Evolutionary conservation across 768 basidiomycete species (phyloP), one percentile per base, ranked within the genome.

Genomic region (Favolaschia claudopus): DNA sequence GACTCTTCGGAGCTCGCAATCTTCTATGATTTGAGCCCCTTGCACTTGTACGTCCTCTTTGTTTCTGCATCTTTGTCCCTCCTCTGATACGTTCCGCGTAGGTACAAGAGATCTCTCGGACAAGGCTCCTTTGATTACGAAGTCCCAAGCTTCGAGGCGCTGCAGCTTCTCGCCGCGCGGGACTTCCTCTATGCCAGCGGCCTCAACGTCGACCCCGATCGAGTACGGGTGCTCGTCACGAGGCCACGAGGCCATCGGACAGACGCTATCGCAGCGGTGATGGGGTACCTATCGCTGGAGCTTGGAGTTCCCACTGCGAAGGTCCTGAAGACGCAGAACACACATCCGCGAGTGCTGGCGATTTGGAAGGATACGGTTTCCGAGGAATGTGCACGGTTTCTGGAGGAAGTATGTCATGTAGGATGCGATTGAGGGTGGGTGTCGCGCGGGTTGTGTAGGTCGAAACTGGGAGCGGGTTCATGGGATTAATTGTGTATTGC

Each of bases 161-260:
- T 46, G 42, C 67, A 68, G 46, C 59, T 68, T 6, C 51, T 65
- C 20, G 62, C 62, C 4, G 55, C 63, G 28, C 62, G 67, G 37
- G 64, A 68, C 34, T 68, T 65, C 25, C 53, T 68, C 22, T 49
- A 13, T 17, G 42, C 7, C 9, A 31, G 57, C 3, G 54, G 54
- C 7, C 38, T 59, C 32, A 31, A 27, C 37, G 19, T 34, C 19
- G 48, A 55, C 29, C 25, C 24, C 27, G 22, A 17, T 12, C 44
- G 22, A 2, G 51, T 47, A 15, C 55, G 62, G 7, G 57, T 65
- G 14, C 47, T 68, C 28, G 62, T 68, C 28, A 68, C 67, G 31
- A 63, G 64, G 24, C 67, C 67, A 28, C 61, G 67, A 13, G 67
- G 65, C 48, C 67, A 65, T 46, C 55, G 67, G 32, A 65, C 64